phyloP scores from a whole-genome alignment of 305 asterid species.

The Plantago rigida region DNA sequence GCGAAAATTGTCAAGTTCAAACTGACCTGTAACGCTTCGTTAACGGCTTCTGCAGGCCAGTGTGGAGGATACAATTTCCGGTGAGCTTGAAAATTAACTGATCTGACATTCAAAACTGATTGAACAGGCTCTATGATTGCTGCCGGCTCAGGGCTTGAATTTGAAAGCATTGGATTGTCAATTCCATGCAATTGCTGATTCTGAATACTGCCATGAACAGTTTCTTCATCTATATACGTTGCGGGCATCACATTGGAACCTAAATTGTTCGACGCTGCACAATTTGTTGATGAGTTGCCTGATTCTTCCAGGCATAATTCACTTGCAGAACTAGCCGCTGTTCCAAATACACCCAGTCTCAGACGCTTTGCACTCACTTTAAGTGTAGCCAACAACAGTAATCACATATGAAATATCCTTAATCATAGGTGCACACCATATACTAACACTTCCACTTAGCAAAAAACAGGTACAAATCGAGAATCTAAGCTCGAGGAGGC shows the following conservation, averaged over 20 bases:
- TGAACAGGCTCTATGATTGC: slow-evolving; percentile 28
- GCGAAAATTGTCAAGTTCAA: background rate
- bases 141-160: slow-evolving; percentile 34
- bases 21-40: slow-evolving; percentile 49
- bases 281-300: slow-evolving; percentile 25
- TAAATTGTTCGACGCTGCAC: slow-evolving; percentile 25
- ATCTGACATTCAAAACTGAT: slow-evolving; percentile 25
- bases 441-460: too few relatives aligned
- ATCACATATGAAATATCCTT: too few relatives aligned
- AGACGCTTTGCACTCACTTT: slow-evolving; percentile 8
- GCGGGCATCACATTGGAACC: slow-evolving; percentile 28
- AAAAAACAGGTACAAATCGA: background rate
- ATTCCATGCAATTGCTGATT: slow-evolving; percentile 31
- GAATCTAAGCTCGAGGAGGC: background rate
- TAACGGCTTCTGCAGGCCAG: slow-evolving; percentile 44
- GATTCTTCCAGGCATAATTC: slow-evolving; percentile 29
- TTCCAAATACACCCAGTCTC: slow-evolving; percentile 7
- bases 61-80: slow-evolving; percentile 45
- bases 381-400: too few relatives aligned
- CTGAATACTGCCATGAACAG: slow-evolving; percentile 26
- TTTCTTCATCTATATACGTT: slow-evolving; percentile 26
- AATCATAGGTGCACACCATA: too few relatives aligned
- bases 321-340: slow-evolving; percentile 30
- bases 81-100: slow-evolving; percentile 27
- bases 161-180: slow-evolving; percentile 25